These are phyloP conservation scores for Sequoiadendron giganteum DNA, from an alignment of 75 land plant genomes.

Conservation along the genomic window DNA sequence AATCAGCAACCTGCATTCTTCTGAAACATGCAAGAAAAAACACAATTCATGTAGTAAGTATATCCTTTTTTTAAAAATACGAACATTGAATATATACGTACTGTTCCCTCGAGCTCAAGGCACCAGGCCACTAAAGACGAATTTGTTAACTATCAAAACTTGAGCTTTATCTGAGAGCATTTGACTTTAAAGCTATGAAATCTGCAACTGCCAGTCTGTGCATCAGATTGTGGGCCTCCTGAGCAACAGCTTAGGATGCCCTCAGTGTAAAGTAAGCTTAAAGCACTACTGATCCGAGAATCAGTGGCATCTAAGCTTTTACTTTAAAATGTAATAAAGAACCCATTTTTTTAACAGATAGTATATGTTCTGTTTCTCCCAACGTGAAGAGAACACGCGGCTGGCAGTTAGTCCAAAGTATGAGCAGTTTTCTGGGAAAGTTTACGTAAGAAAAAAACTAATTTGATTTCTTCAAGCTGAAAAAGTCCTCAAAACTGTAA, in stretches of 20 bases:
- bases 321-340: background rate
- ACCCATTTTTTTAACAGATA: background rate
- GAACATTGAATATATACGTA: background rate
- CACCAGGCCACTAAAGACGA: background rate
- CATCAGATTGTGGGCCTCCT: background rate
- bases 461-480: background rate
- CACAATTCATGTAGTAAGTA: background rate
- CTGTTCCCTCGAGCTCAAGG: background rate
- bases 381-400: background rate
- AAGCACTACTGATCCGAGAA: background rate
- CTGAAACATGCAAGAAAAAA: background rate
- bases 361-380: background rate
- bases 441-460: background rate
- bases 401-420: background rate
- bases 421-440: background rate
- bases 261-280: background rate
- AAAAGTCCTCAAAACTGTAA: background rate
- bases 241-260: background rate
- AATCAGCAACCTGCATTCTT: background rate
- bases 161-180: background rate
- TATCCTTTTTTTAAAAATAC: background rate
- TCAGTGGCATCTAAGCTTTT: background rate
- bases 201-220: background rate
- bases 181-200: background rate
- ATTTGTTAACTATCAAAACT: background rate